phyloP scores from a whole-genome alignment of 1,284 basidiomycete genomes.

The Prillingera fragicola region DNA sequence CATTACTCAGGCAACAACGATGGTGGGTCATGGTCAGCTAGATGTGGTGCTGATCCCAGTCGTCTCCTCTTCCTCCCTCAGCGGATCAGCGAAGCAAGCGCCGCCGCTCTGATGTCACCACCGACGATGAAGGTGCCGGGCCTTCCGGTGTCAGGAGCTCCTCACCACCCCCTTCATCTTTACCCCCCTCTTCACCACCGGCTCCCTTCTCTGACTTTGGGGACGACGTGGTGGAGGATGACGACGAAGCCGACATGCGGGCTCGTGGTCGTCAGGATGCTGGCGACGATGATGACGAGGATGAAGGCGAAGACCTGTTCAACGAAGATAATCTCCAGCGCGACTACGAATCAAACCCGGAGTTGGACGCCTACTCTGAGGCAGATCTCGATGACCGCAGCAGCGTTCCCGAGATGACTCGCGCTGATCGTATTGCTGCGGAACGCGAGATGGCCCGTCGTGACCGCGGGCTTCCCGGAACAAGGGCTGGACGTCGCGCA shows the following conservation, averaged over 20 bases:
- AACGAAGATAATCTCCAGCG: constrained; percentile 71
- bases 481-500: constrained; percentile 65
- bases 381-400: constrained; percentile 80
- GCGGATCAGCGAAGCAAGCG: constrained; percentile 12
- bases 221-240: constrained; percentile 71
- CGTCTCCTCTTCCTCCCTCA: constrained; percentile 6
- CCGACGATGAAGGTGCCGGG: constrained; percentile 16
- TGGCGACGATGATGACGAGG: constrained; percentile 62
- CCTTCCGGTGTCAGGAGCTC: constrained; percentile 33
- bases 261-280: constrained; percentile 50
- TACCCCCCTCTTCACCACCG: constrained; percentile 62
- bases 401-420: constrained; percentile 66
- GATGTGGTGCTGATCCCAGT: no score
- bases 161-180: constrained; percentile 42
- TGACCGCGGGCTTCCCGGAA: constrained; percentile 69
- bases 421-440: constrained; percentile 70
- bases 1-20: no score
- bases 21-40: no score
- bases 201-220: constrained; percentile 81
- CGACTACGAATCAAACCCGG: constrained; percentile 78
- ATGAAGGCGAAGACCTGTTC: constrained; percentile 86
- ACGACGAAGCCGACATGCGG: constrained; percentile 59
- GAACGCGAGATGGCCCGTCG: constrained; percentile 84
- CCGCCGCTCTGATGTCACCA: constrained; percentile 1
- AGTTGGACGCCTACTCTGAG: constrained; percentile 82